Percentiles rank a stretch among this genome's conserved stretches.
phyloP scores from a whole-genome alignment of 495 filamentous ascomycete species.

The Penicillium lividum region DNA sequence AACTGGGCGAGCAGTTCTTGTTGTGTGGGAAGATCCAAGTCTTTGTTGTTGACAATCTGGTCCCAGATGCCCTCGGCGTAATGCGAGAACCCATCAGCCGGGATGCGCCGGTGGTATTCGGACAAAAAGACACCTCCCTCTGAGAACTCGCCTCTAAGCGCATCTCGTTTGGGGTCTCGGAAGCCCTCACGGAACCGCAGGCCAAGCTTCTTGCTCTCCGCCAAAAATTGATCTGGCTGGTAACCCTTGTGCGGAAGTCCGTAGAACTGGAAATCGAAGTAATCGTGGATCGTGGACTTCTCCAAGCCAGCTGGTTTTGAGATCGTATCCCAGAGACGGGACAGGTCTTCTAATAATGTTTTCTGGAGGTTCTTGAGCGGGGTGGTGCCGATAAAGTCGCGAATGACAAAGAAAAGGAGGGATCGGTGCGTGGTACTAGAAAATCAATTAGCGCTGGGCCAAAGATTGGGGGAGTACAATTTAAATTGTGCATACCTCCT shows the following conservation, averaged over 20 bases:
- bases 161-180: conserved; percentile 58
- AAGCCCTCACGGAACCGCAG: conserved; percentile 80
- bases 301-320: conserved; percentile 89
- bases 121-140: conserved; percentile 83
- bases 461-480: background rate
- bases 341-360: conserved; percentile 86
- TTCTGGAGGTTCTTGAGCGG: conserved; percentile 84
- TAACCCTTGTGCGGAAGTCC: conserved; percentile 95
- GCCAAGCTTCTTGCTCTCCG: conserved; percentile 76
- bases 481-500: conserved; percentile 62
- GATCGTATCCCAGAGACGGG: conserved; percentile 86
- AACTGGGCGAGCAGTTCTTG: conserved; percentile 97
- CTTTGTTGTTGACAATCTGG: conserved; percentile 98
- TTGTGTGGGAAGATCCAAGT: conserved; percentile 93
- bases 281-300: conserved; percentile 86
- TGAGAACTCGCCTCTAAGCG: conserved; percentile 63
- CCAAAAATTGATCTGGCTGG: conserved; percentile 87
- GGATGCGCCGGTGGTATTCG: conserved; percentile 93
- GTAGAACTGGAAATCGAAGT: conserved; percentile 97
- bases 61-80: conserved; percentile 96
- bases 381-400: conserved; percentile 90
- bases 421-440: conserved; percentile 82
- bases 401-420: conserved; percentile 97
- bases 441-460: conserved; percentile 25
- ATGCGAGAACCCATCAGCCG: conserved; percentile 89